A percentile compares a stretch with the other conserved stretches of the same genome.
These are phyloP conservation scores for Chaetomium globosum DNA, from an alignment of 2,329 filamentous ascomycete species.

Conservation along the genomic window DNA sequence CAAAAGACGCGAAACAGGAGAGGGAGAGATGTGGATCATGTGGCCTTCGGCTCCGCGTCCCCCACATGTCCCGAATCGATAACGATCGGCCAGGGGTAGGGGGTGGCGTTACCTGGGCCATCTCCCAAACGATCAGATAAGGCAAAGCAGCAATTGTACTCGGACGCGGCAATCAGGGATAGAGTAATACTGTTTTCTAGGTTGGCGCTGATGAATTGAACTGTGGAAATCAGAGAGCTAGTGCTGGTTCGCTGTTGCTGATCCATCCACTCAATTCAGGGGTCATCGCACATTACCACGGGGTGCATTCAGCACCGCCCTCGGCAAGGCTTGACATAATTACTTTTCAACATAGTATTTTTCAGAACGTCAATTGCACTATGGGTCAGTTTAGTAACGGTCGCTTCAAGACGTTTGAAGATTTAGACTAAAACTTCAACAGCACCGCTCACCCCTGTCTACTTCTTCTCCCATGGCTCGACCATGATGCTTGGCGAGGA, in stretches of 20 bases:
- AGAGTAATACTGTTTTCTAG: background rate
- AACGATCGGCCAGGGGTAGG: background rate
- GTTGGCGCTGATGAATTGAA: background rate
- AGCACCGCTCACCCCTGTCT: conserved; percentile 50
- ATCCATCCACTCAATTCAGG: background rate
- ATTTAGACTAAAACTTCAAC: background rate
- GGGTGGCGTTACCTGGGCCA: background rate
- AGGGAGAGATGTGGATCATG: background rate
- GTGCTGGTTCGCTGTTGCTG: background rate
- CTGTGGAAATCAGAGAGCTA: background rate
- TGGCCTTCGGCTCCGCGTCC: conserved; percentile 6
- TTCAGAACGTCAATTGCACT: background rate
- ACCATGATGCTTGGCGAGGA: conserved; percentile 73
- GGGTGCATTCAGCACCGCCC: background rate
- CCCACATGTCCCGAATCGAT: conserved; percentile 6
- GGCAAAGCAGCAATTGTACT: background rate
- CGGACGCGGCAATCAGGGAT: background rate
- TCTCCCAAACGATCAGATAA: background rate
- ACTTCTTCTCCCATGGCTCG: conserved; percentile 71
- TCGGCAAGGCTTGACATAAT: background rate
- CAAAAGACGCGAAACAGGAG: background rate
- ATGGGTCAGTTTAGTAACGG: background rate
- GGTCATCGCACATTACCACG: background rate
- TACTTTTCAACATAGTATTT: background rate
- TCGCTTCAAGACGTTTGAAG: background rate